phyloP scores from a whole-genome alignment of 768 basidiomycete genomes.

The Cubamyces lactineus region DNA sequence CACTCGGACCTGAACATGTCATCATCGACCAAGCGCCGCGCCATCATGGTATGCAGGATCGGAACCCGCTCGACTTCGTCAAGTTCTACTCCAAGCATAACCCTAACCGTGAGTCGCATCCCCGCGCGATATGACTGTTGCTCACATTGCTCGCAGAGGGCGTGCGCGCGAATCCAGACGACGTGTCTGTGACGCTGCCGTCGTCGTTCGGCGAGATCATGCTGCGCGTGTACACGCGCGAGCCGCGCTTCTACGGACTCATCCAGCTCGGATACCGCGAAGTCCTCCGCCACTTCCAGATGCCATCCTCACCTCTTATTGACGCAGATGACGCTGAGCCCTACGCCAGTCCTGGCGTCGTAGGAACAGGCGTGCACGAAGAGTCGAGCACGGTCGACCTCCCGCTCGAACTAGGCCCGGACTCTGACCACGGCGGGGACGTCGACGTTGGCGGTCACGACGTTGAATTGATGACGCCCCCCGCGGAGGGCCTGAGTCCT shows the following conservation, averaged over 20 bases:
- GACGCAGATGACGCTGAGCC: no score
- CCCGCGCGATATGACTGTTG: not conserved
- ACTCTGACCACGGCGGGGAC: not conserved
- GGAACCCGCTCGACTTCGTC: constrained; percentile 69
- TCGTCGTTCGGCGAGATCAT: constrained; percentile 68
- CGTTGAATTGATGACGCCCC: constrained; percentile 35
- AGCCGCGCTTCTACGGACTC: constrained; percentile 55
- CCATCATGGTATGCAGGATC: constrained; percentile 77
- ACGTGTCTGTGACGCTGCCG: constrained; percentile 70
- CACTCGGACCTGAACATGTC: constrained; percentile 52
- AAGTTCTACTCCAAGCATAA: constrained; percentile 75
- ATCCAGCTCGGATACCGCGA: constrained; percentile 71
- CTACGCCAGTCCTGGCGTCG: no score
- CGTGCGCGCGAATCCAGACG: constrained; percentile 56
- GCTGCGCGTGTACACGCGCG: constrained; percentile 70
- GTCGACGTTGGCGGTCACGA: not conserved
- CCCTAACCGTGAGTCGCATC: constrained; percentile 49
- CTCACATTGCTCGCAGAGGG: not conserved
- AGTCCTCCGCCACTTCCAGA: constrained; percentile 35
- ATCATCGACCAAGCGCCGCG: constrained; percentile 66
- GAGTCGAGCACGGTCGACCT: constrained; percentile 1
- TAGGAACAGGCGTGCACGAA: not conserved
- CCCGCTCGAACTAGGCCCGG: constrained; percentile 5
- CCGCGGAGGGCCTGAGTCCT: constrained; percentile 43
- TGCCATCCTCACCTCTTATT: constrained; percentile 1